Conservation (phyloP, 305 asterid genomes). For the Fraxinus nigra region DNA sequence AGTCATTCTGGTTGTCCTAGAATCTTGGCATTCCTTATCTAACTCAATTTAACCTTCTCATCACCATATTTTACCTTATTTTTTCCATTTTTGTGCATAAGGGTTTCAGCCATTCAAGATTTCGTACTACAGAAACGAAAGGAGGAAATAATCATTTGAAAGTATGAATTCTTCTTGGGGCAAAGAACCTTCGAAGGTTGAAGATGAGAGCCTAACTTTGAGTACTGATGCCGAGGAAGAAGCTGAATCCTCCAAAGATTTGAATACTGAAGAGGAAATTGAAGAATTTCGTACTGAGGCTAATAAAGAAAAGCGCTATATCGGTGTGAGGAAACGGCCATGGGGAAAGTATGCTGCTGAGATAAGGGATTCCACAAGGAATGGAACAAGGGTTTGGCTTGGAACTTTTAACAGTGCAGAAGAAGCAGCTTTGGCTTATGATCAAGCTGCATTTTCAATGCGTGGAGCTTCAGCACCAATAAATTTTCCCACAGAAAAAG, state of each 20-base stretch:
- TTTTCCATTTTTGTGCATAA: background rate
- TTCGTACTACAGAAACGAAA: background rate
- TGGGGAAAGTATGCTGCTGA: background rate
- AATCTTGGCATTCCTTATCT: background rate
- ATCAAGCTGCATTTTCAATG: background rate
- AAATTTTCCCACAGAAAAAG: background rate
- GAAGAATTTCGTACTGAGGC: background rate
- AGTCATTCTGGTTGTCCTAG: background rate
- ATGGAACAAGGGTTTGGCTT: background rate
- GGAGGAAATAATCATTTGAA: background rate
- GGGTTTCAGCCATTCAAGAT: background rate
- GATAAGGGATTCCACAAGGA: background rate
- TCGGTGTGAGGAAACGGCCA: slow-evolving; percentile 32
- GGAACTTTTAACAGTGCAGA: background rate
- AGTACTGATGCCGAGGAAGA: background rate
- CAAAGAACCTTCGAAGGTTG: background rate
- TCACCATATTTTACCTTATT: background rate
- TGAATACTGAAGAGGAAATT: background rate
- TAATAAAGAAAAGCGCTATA: slow-evolving; percentile 16
- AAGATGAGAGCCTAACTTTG: background rate
- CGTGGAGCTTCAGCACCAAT: background rate
- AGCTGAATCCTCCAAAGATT: background rate
- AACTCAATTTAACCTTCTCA: background rate
- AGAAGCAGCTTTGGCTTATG: background rate
- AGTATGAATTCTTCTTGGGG: slow-evolving; percentile 8